A percentile compares a stretch with the other conserved stretches of the same genome.
These are phyloP conservation scores for Xylariaceae sp. DNA, from an alignment of 2,329 filamentous ascomycete species.

Conservation along the genomic window DNA sequence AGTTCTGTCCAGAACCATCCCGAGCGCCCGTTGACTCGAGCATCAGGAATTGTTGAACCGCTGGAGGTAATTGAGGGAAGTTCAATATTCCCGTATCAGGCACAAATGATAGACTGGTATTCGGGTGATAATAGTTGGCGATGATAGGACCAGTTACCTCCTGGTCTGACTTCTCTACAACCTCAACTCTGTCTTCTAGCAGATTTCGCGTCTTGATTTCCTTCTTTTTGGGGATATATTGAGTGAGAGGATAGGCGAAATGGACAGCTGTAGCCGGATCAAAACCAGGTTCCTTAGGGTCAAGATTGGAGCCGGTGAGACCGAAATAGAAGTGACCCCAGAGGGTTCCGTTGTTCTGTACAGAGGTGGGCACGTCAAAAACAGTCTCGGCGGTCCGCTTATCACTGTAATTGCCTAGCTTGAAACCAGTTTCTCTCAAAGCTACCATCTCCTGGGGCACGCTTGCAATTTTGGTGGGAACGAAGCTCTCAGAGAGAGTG, in stretches of 20 bases:
- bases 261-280: conserved; percentile 80
- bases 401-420: conserved; percentile 79
- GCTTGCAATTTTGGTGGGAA: conserved; percentile 70
- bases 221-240: conserved; percentile 93
- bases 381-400: conserved; percentile 77
- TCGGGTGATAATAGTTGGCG: conserved; percentile 91
- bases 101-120: conserved; percentile 87
- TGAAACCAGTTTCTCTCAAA: conserved; percentile 80
- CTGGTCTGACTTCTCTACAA: conserved; percentile 57
- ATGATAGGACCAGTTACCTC: conserved; percentile 71
- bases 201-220: conserved; percentile 85
- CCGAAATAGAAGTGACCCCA: conserved; percentile 95
- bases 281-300: conserved; percentile 75
- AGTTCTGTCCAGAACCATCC: conserved; percentile 83
- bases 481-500: conserved; percentile 79
- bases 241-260: conserved; percentile 84
- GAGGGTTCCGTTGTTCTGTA: conserved; percentile 91
- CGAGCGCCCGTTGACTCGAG: conserved; percentile 82
- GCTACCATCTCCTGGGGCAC: conserved; percentile 73
- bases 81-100: conserved; percentile 77
- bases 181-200: conserved; percentile 63
- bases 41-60: conserved; percentile 77
- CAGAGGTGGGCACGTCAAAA: conserved; percentile 77
- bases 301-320: conserved; percentile 75
- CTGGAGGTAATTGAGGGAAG: conserved; percentile 72